phyloP scores from a whole-genome alignment of 2,329 filamentous ascomycete genomes.

The Colletotrichum coccodes region DNA sequence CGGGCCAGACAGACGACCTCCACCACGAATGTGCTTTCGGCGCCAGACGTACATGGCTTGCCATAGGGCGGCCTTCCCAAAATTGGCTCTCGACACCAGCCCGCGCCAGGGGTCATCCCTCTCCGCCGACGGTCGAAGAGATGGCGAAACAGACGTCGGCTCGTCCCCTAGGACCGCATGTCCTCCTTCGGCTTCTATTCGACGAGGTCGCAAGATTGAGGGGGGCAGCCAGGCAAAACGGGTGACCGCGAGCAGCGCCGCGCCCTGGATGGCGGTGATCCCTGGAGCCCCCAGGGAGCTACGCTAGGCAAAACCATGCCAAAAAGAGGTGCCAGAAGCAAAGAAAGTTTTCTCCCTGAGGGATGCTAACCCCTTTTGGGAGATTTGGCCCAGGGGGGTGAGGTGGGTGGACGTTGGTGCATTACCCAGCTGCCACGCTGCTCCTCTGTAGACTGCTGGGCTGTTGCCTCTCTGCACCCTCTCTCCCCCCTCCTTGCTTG shows the following conservation, averaged over 20 bases:
- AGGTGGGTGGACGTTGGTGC: background rate
- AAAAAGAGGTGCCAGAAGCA: slow-evolving; percentile 2
- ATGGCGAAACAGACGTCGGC: slow-evolving; percentile 14
- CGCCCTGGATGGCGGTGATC: slow-evolving; percentile 3
- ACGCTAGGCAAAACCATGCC: slow-evolving; percentile 2
- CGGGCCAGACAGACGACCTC: background rate
- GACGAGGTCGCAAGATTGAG: background rate
- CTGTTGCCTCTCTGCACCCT: slow-evolving; percentile 9
- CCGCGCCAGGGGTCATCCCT: slow-evolving; percentile 19
- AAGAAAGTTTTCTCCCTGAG: slow-evolving; percentile 25
- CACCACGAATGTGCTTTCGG: background rate
- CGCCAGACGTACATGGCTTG: slow-evolving; percentile 8
- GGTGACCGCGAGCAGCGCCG: background rate
- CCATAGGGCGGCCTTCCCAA: slow-evolving; percentile 18
- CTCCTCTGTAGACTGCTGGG: background rate
- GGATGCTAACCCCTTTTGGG: slow-evolving; percentile 13
- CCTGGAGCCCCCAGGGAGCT: background rate
- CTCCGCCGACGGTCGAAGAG: slow-evolving; percentile 1
- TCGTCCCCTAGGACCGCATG: background rate
- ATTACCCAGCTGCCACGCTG: background rate
- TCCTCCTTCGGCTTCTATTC: background rate
- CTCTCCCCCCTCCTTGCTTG: background rate
- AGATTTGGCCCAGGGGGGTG: background rate
- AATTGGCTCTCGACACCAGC: slow-evolving; percentile 12
- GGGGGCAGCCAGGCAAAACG: background rate